Evolutionary conservation across 2,329 filamentous ascomycete species (phyloP).

Genomic region (Paecilomyces dactylethromorphus): DNA sequence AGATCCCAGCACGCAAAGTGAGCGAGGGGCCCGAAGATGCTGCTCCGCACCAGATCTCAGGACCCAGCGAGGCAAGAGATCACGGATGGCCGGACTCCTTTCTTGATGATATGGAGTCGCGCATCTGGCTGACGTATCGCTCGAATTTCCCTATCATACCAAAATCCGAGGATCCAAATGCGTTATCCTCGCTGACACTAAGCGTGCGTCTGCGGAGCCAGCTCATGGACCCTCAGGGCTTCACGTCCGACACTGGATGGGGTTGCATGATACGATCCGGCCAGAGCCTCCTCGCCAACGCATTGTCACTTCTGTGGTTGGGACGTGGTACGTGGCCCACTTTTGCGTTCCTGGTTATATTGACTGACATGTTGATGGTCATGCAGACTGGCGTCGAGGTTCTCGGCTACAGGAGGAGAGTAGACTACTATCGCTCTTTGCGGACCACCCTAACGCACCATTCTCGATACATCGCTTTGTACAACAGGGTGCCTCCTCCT

Average conservation of each 20-base stretch:
- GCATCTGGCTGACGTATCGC: constrained; percentile 94
- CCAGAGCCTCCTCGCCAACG: constrained; percentile 85
- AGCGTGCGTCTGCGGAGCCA: constrained; percentile 77
- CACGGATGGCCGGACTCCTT: constrained; percentile 77
- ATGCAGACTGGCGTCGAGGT: constrained; percentile 68
- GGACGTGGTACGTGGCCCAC: constrained; percentile 61
- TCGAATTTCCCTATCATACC: constrained; percentile 79
- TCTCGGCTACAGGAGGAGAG: constrained; percentile 55
- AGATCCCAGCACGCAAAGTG: constrained; percentile 13
- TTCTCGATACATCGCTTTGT: constrained; percentile 97
- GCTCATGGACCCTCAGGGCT: constrained; percentile 70
- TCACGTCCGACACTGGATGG: constrained; percentile 92
- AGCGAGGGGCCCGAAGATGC: constrained; percentile 6
- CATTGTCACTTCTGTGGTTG: constrained; percentile 63
- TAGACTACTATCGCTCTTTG: constrained; percentile 71
- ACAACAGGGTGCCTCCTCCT: constrained; percentile 73
- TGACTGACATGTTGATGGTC: constrained; percentile 12
- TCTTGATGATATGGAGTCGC: constrained; percentile 85
- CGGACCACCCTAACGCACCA: constrained; percentile 76
- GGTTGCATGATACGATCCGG: constrained; percentile 98
- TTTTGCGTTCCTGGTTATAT: background rate
- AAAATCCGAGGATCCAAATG: constrained; percentile 67
- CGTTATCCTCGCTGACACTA: constrained; percentile 66
- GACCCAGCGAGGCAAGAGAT: constrained; percentile 3
- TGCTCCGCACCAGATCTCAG: background rate